Conservation (phyloP, 352 stramenopile genomes). For the Chrysophaeum taylorii region DNA sequence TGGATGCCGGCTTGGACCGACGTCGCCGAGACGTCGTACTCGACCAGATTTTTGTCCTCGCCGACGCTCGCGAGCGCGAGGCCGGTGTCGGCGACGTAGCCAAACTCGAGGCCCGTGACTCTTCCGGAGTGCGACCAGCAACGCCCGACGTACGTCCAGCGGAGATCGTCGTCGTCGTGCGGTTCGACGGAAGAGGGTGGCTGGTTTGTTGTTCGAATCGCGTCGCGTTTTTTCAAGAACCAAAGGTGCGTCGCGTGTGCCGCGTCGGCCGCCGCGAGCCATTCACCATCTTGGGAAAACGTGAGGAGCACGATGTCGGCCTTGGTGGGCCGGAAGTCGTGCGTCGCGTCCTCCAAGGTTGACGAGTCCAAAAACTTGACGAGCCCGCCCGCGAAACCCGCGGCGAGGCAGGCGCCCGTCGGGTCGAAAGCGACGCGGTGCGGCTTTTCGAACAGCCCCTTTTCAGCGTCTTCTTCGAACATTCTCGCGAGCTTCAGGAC, state of each 20-base stretch:
- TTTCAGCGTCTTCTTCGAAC: conserved; percentile 9
- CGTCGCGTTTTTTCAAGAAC: conserved; percentile 16
- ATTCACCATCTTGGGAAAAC: conserved; percentile 54
- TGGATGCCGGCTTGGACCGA: conserved; percentile 70
- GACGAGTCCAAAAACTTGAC: conserved; percentile 56
- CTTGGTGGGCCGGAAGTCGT: conserved; percentile 16
- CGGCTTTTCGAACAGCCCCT: conserved; percentile 43
- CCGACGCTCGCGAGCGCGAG: conserved; percentile 64
- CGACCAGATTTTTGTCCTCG: conserved; percentile 63
- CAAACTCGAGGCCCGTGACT: conserved; percentile 75
- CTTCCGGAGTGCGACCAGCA: conserved; percentile 57
- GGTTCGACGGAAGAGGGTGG: neutral
- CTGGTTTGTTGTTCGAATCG: neutral
- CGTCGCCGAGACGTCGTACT: conserved; percentile 69
- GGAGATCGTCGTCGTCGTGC: neutral
- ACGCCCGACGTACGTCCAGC: conserved; percentile 67
- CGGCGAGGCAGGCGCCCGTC: conserved; percentile 58
- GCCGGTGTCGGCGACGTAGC: conserved; percentile 51
- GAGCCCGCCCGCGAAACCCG: conserved; percentile 67
- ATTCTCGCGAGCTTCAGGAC: conserved; percentile 68
- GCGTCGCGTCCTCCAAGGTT: conserved; percentile 54
- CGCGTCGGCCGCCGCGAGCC: conserved; percentile 63
- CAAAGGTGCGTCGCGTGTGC: conserved; percentile 54
- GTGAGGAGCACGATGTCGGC: conserved; percentile 56
- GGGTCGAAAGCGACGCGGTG: conserved; percentile 65